Evolutionary conservation across 2,329 filamentous ascomycete species (phyloP).

Genomic region (Arthroderma sp.): DNA sequence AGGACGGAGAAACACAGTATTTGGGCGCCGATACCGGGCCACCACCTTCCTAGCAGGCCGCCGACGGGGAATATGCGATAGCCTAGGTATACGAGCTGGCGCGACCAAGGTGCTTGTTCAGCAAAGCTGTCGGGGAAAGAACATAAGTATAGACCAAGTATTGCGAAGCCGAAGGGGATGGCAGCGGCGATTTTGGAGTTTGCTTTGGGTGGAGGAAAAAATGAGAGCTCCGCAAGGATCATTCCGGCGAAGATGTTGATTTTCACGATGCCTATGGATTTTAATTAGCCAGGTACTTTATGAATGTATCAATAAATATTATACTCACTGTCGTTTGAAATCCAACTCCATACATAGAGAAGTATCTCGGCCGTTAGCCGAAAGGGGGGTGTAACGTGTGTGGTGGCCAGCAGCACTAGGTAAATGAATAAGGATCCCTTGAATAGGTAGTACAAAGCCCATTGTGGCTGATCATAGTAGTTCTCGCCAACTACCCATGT

Average conservation of each 20-base stretch:
- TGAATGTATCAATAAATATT: constrained; percentile 1
- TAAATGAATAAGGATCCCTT: constrained; percentile 44
- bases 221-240: constrained; percentile 45
- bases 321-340: constrained; percentile 21
- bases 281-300: neutral
- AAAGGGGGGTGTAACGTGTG: constrained; percentile 36
- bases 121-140: constrained; percentile 46
- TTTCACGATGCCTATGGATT: constrained; percentile 33
- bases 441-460: constrained; percentile 44
- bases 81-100: constrained; percentile 11
- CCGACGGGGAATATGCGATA: constrained; percentile 20
- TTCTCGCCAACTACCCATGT: constrained; percentile 42
- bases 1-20: constrained; percentile 40
- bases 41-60: constrained; percentile 38
- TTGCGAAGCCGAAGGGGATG: constrained; percentile 38
- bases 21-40: constrained; percentile 37
- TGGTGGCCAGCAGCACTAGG: constrained; percentile 39
- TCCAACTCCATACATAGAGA: constrained; percentile 36
- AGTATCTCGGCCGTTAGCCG: constrained; percentile 36
- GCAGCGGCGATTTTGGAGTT: constrained; percentile 32
- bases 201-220: constrained; percentile 35
- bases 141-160: constrained; percentile 43
- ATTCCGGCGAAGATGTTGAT: constrained; percentile 51
- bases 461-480: constrained; percentile 45
- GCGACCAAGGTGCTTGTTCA: constrained; percentile 43